Percentiles rank a stretch among this genome's conserved stretches.
phyloP scores from a whole-genome alignment of 805 yeast genomes.

The Starmerella potacharoeniae region DNA sequence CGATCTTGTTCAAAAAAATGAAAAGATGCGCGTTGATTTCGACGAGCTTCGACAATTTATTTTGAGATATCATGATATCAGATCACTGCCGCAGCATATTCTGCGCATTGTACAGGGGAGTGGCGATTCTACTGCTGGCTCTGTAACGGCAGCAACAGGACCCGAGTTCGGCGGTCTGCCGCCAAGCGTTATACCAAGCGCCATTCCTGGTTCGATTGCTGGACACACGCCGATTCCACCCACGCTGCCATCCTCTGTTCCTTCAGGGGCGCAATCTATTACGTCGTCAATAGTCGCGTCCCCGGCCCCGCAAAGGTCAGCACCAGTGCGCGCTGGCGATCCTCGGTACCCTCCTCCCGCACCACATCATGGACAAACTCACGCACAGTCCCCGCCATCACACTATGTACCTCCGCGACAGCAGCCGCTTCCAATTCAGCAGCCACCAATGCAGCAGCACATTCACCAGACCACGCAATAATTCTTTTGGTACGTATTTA shows the following conservation, averaged over 20 bases:
- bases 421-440: not conserved
- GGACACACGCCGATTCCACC: not conserved
- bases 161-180: not conserved
- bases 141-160: not conserved
- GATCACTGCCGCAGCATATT: slow-evolving; percentile 20
- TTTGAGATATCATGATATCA: slow-evolving; percentile 11
- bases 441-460: not conserved
- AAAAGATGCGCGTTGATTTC: slow-evolving; percentile 11
- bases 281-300: not conserved
- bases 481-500: not conserved
- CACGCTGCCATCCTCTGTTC: not conserved
- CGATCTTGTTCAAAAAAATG: slow-evolving; percentile 32
- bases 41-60: slow-evolving; percentile 29
- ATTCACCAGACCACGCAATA: not conserved
- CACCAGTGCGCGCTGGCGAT: not conserved
- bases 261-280: not conserved
- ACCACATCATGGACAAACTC: not conserved
- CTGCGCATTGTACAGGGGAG: slow-evolving; percentile 9
- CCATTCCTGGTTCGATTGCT: not conserved
- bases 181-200: not conserved
- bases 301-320: not conserved
- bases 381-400: slow-evolving; percentile 9
- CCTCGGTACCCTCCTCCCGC: slow-evolving; percentile 4
- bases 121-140: not conserved
- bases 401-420: slow-evolving; percentile 18